Evolutionary conservation across 2,329 filamentous ascomycete genomes (phyloP).

Genomic region (Colletotrichum incanum): DNA sequence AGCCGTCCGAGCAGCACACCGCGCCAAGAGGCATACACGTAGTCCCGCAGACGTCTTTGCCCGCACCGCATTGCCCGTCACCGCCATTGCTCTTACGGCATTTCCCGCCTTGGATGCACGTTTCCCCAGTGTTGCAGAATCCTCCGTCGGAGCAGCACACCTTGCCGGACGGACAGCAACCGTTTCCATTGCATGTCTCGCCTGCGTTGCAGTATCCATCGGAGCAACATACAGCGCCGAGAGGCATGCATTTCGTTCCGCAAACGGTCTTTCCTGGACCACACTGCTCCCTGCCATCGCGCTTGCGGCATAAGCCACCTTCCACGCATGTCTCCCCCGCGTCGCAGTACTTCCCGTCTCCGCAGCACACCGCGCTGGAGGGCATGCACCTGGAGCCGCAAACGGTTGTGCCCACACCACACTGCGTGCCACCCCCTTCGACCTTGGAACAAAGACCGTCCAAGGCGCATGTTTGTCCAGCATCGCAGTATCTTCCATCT

Average conservation of each 20-base stretch:
- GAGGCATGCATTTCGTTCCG: not conserved
- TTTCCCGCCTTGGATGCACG: not conserved
- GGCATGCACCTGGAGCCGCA: slow-evolving; percentile 1
- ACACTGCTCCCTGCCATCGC: not conserved
- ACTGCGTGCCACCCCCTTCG: not conserved
- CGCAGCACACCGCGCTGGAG: not conserved
- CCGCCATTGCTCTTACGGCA: not conserved
- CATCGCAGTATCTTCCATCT: slow-evolving; percentile 50
- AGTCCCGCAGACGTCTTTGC: not conserved
- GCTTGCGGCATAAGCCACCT: not conserved
- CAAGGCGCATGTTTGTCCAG: slow-evolving; percentile 48
- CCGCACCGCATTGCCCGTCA: not conserved
- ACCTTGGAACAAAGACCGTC: not conserved
- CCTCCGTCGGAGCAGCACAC: not conserved
- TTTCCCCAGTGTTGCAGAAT: not conserved
- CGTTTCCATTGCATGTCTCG: not conserved
- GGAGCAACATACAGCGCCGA: not conserved
- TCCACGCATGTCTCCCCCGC: not conserved
- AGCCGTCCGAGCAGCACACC: not conserved
- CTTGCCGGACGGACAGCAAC: not conserved
- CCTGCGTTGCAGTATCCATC: not conserved
- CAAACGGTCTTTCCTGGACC: not conserved
- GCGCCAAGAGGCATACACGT: not conserved
- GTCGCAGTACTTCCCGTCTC: not conserved
- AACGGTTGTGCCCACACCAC: not conserved